Percentiles rank a stretch among this genome's conserved stretches.
These are phyloP conservation scores for Mrakia blollopis DNA, from an alignment of 768 basidiomycete genomes.

Conservation along the genomic window DNA sequence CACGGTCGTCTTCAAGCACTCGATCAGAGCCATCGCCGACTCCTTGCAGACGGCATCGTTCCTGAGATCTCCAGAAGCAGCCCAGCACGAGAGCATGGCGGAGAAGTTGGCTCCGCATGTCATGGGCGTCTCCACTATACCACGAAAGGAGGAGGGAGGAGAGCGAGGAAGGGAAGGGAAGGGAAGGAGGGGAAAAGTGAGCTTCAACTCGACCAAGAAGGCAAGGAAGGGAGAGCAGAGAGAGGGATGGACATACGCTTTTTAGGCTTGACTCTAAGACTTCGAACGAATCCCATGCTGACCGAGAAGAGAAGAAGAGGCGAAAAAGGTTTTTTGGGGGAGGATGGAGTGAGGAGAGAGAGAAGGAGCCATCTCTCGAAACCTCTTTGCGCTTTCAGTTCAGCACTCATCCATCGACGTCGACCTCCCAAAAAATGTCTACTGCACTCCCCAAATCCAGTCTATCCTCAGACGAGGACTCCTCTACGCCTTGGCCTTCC, in stretches of 20 bases:
- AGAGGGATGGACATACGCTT: conserved; percentile 1
- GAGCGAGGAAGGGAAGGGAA: neutral
- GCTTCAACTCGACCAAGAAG: neutral
- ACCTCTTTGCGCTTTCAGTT: too few species aligned
- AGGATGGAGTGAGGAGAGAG: neutral
- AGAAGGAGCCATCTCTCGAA: neutral
- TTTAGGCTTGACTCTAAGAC: conserved; percentile 14
- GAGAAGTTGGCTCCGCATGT: conserved; percentile 26
- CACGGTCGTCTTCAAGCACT: conserved; percentile 25
- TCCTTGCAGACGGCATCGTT: conserved; percentile 5
- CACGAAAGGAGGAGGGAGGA: neutral
- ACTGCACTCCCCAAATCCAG: neutral
- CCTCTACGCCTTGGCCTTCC: neutral
- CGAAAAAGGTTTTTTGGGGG: neutral
- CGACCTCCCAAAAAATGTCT: neutral
- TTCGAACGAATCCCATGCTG: neutral
- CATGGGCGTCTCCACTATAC: conserved; percentile 10
- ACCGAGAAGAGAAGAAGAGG: neutral
- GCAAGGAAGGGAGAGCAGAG: neutral
- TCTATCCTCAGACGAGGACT: neutral
- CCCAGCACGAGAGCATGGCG: conserved; percentile 32
- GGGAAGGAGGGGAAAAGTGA: neutral
- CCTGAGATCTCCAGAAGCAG: conserved; percentile 27
- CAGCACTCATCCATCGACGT: too few species aligned
- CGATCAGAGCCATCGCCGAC: neutral